Conservation (phyloP, 2,329 filamentous ascomycete species). For the Myriosclerotinia scirpicola region DNA sequence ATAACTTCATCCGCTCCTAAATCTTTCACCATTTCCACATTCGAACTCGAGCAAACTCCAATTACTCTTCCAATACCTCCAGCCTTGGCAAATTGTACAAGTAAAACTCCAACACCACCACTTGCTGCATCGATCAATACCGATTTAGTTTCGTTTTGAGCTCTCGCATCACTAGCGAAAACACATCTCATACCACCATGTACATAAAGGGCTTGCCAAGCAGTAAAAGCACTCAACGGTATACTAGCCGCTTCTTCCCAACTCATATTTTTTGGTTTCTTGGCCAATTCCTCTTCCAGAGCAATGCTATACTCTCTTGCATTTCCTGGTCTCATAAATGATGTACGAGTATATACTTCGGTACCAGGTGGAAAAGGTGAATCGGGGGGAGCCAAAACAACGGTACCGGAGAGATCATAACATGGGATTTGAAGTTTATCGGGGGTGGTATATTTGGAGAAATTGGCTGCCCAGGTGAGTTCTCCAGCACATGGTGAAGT, state of each 20-base stretch:
- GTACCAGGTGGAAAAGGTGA: slow-evolving; percentile 1
- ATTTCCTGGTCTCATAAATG: background rate
- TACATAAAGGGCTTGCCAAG: slow-evolving; percentile 18
- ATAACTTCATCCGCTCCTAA: slow-evolving; percentile 10
- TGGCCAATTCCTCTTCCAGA: background rate
- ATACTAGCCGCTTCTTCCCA: slow-evolving; percentile 19
- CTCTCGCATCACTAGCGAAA: background rate
- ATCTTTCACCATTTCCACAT: background rate
- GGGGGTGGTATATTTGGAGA: background rate
- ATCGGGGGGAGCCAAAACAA: background rate
- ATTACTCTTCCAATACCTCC: background rate
- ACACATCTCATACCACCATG: background rate
- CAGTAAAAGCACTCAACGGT: slow-evolving; percentile 17
- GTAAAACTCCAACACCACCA: slow-evolving; percentile 1
- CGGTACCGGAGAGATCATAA: slow-evolving; percentile 2
- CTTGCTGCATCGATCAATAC: slow-evolving; percentile 14
- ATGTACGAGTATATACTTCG: background rate
- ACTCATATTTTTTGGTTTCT: background rate
- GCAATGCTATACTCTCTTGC: slow-evolving; percentile 11
- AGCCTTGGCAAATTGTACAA: slow-evolving; percentile 17
- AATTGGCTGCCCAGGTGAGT: slow-evolving; percentile 6
- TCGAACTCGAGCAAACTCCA: background rate
- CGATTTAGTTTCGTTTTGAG: background rate
- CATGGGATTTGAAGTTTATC: background rate
- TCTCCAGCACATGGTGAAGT: slow-evolving; percentile 18